phyloP scores from a whole-genome alignment of 2,329 filamentous ascomycete species.

The Trichoderma sp. region DNA sequence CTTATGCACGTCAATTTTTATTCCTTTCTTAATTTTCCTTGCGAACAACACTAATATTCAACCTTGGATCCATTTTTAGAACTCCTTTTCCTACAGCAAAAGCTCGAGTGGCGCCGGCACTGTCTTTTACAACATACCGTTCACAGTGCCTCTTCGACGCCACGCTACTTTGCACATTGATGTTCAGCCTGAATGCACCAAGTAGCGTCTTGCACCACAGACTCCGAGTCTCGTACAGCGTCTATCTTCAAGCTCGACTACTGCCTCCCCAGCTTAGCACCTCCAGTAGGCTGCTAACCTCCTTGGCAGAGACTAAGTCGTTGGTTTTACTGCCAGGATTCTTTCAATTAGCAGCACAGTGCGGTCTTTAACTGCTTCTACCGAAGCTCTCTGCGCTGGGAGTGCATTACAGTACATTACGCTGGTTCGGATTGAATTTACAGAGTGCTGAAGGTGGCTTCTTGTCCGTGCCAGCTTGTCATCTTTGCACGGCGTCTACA shows the following conservation, averaged over 20 bases:
- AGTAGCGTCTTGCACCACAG: neutral
- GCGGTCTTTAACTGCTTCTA: neutral
- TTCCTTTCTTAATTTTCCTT: neutral
- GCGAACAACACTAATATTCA: neutral
- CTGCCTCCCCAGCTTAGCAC: neutral
- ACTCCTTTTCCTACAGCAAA: neutral
- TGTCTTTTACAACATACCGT: neutral
- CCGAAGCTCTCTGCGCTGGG: neutral
- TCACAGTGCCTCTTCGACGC: neutral
- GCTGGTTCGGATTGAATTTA: neutral
- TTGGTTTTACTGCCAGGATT: neutral
- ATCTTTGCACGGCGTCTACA: slow-evolving; percentile 6
- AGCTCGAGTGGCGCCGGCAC: neutral
- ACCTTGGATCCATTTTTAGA: neutral
- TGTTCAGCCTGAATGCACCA: neutral
- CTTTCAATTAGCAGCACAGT: neutral
- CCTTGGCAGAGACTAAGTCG: neutral
- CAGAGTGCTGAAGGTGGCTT: neutral
- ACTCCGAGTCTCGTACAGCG: neutral
- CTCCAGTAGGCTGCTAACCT: neutral
- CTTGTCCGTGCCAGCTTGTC: slow-evolving; percentile 2
- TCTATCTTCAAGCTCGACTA: neutral
- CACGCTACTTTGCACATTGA: neutral
- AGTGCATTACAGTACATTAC: neutral
- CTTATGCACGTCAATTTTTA: slow-evolving; percentile 14